These are phyloP conservation scores for Canavalia ensiformis DNA, from an alignment of 306 rosid species.

Conservation along the genomic window DNA sequence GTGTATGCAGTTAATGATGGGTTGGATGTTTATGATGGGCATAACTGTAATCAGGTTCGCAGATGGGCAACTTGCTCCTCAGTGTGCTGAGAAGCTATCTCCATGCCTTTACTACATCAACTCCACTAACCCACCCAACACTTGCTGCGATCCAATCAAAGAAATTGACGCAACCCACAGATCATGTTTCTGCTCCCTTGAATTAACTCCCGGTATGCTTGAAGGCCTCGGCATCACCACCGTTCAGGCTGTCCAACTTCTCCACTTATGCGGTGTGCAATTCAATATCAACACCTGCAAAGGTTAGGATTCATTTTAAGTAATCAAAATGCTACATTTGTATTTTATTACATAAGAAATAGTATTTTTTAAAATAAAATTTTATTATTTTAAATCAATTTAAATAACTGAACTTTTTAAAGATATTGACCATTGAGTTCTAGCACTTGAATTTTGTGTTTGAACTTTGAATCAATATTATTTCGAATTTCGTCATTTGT, in stretches of 20 bases:
- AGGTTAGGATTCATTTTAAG: not conserved
- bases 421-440: no score
- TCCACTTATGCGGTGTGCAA: constrained; percentile 56
- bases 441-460: no score
- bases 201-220: constrained; percentile 46
- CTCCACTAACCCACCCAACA: constrained; percentile 52
- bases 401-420: no score
- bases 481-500: no score
- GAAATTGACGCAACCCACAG: constrained; percentile 47
- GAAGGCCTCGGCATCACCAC: not conserved
- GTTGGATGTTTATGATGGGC: not conserved
- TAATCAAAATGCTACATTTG: no score
- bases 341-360: no score
- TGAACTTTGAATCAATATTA: no score
- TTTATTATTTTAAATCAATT: no score
- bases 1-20: not conserved
- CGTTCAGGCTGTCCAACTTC: constrained; percentile 49
- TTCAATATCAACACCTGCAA: constrained; percentile 1
- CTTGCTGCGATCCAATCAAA: constrained; percentile 65
- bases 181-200: constrained; percentile 65
- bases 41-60: not conserved
- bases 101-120: constrained; percentile 51
- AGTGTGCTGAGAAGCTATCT: not conserved
- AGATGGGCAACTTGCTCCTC: not conserved
- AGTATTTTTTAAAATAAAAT: no score